Evolutionary conservation across 2,329 filamentous ascomycete genomes (phyloP), one percentile per base, ranked within the genome.

Genomic region (Mollisiaceae sp.): DNA sequence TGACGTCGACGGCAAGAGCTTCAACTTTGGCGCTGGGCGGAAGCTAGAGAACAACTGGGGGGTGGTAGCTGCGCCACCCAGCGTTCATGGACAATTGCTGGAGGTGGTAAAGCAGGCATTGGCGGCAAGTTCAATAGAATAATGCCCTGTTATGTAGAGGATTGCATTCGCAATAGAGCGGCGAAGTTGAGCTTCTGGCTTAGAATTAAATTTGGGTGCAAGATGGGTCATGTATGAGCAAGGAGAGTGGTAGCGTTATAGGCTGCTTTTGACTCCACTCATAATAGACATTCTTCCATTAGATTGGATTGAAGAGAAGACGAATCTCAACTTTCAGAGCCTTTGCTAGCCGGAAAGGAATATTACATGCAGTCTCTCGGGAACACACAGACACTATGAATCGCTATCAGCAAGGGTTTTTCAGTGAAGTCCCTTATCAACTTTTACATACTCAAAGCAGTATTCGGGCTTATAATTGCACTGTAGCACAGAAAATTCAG

Each of bases 1-100:
- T 2, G 84, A 86, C 72, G 73, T 85, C 54, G 74, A 82, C 36
- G 84, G 84, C 1, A 81, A 77, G 41, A 70, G 77, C 2, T 80
- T 86, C 39, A 81, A 84, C 65, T 84, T 83, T 69, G 75, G 77
- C 6, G 62, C 74, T n/a, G 80, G 80, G 8, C 75, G 80, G 65
- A 77, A 73, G 15, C 70, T 81, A 52, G 73, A 74, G 18, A 73
- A 70, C 8, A 80, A 80, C 64, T 74, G 80, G 80, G 8, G 76
- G 80, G 22, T 54, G 73, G 75, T 82, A 59, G 77, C 78, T 66
- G 79, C 79, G 47, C 77, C 77, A 45, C 70, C 70, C n/a, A 75
- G 72, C 4, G 73, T 79, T 22, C 79, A 80, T 71, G 62, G 36
- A 50, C 20, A 64, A 38, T 24, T 72, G 1, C 52, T 71, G 36